Conservation (phyloP, 2,329 filamentous ascomycete genomes). For the Mollisia scopiformis region DNA sequence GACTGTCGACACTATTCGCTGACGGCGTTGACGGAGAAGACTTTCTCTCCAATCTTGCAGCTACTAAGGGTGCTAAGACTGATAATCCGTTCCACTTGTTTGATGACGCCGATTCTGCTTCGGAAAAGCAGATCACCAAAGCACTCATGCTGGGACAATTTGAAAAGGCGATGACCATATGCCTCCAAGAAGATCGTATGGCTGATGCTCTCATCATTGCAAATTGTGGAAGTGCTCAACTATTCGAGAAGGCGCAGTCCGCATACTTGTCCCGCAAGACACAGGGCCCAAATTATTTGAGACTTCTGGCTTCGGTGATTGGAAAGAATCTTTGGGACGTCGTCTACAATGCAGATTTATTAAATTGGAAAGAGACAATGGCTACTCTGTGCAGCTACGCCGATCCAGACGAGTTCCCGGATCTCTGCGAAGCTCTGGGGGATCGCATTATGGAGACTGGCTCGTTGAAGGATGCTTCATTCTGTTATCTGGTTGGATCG, state of each 20-base stretch:
- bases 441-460: constrained; percentile 84
- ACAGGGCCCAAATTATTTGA: constrained; percentile 86
- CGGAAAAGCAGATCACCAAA: constrained; percentile 85
- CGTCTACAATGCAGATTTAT: constrained; percentile 91
- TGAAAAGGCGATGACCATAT: constrained; percentile 85
- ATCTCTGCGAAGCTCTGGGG: constrained; percentile 92
- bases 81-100: constrained; percentile 94
- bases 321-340: constrained; percentile 98
- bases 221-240: constrained; percentile 91
- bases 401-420: constrained; percentile 85
- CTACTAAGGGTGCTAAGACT: constrained; percentile 89
- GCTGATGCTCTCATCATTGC: constrained; percentile 98
- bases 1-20: constrained; percentile 78
- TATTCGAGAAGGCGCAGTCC: constrained; percentile 91
- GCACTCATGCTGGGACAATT: constrained; percentile 91
- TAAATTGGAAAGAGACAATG: constrained; percentile 97
- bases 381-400: constrained; percentile 95
- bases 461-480: constrained; percentile 85
- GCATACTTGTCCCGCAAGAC: constrained; percentile 85
- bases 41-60: constrained; percentile 82
- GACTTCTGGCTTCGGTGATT: constrained; percentile 87
- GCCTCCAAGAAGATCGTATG: constrained; percentile 84
- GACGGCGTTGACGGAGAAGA: constrained; percentile 76
- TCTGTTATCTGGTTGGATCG: constrained; percentile 94
- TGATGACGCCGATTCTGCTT: constrained; percentile 77